Evolutionary conservation across 1,139 yeast genomes (phyloP).

Genomic region (Suhomyces maxii): DNA sequence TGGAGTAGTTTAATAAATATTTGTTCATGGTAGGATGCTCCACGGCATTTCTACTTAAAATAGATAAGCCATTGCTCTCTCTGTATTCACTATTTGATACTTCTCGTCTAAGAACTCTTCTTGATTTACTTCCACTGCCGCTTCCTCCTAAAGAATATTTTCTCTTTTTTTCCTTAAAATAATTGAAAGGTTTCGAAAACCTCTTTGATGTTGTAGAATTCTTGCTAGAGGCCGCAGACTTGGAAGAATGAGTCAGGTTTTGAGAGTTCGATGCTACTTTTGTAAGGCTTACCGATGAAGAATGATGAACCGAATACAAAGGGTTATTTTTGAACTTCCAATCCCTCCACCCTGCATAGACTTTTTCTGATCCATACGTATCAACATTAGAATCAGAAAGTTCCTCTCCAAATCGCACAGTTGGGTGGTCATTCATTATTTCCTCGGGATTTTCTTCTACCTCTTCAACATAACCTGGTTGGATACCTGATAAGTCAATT

Average conservation of each 20-base stretch:
- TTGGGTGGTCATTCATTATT: not conserved
- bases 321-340: conserved; percentile 80
- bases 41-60: conserved; percentile 16
- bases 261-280: conserved; percentile 30
- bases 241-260: conserved; percentile 16
- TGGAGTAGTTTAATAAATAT: conserved; percentile 55
- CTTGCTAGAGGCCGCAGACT: conserved; percentile 18
- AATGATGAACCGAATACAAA: conserved; percentile 44
- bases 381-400: conserved; percentile 13
- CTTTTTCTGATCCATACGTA: conserved; percentile 15
- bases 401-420: conserved; percentile 3
- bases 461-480: conserved; percentile 46
- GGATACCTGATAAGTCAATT: conserved; percentile 57
- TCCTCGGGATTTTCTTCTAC: conserved; percentile 21
- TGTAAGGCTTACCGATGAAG: conserved; percentile 21
- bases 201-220: conserved; percentile 17
- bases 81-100: not conserved
- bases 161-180: conserved; percentile 25
- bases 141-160: conserved; percentile 6
- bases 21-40: conserved; percentile 63
- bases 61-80: not conserved
- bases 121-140: conserved; percentile 5
- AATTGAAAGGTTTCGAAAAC: conserved; percentile 26
- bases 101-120: conserved; percentile 16
- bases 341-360: conserved; percentile 81